Evolutionary conservation across 2,329 filamentous ascomycete genomes (phyloP).

Genomic region (Stemphylium beticola): DNA sequence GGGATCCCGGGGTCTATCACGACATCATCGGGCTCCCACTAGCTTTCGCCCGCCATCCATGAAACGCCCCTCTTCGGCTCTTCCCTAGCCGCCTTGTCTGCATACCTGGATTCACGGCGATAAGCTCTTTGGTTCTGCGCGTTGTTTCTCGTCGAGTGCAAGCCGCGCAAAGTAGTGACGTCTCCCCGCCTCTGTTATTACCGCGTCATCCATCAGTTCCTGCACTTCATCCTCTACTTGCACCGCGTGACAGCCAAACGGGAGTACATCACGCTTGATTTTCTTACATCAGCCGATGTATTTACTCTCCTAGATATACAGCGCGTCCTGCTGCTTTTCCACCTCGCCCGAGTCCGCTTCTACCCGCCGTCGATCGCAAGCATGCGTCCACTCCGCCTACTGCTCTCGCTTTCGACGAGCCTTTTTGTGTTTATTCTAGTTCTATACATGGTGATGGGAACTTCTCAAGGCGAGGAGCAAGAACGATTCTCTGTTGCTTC

Average conservation of each 20-base stretch:
- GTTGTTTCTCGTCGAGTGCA: background rate
- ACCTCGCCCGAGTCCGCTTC: slow-evolving; percentile 6
- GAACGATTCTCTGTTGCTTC: slow-evolving; percentile 23
- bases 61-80: background rate
- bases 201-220: slow-evolving; percentile 24
- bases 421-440: slow-evolving; percentile 53
- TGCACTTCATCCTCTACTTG: slow-evolving; percentile 7
- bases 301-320: slow-evolving; percentile 21
- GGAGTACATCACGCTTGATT: slow-evolving; percentile 4
- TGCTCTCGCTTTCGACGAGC: slow-evolving; percentile 53
- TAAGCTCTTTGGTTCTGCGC: background rate
- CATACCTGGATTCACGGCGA: background rate
- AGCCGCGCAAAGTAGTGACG: slow-evolving; percentile 6
- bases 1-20: background rate
- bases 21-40: slow-evolving; percentile 10
- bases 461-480: slow-evolving; percentile 26
- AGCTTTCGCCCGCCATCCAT: background rate
- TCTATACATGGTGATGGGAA: slow-evolving; percentile 47
- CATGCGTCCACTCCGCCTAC: slow-evolving; percentile 46
- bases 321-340: slow-evolving; percentile 34
- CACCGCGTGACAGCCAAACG: slow-evolving; percentile 11
- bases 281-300: slow-evolving; percentile 30
- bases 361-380: slow-evolving; percentile 18
- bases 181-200: slow-evolving; percentile 19
- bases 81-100: background rate